A percentile compares a stretch with the other conserved stretches of the same genome.
Conservation (phyloP, 345 rosid species). For the Nephelium lappaceum region DNA sequence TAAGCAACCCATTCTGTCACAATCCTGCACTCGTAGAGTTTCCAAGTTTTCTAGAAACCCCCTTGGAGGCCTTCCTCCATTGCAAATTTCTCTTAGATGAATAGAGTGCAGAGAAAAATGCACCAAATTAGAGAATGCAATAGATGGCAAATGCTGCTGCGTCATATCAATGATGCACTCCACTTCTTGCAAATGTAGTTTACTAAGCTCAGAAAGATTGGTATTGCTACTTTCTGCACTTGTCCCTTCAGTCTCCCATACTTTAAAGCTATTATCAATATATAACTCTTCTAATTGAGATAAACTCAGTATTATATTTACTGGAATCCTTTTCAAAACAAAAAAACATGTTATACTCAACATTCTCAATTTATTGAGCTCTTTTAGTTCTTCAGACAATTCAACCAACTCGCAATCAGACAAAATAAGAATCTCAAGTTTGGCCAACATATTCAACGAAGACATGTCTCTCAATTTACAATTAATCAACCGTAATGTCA, state of each 20-base stretch:
- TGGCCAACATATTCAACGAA: not conserved
- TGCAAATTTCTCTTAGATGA: too few relatives aligned
- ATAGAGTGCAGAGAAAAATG: too few relatives aligned
- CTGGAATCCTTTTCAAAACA: not conserved
- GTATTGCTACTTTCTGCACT: not conserved
- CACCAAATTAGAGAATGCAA: too few relatives aligned
- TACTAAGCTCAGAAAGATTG: not conserved
- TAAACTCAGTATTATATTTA: not conserved
- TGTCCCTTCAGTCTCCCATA: not conserved
- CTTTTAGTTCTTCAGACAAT: constrained; percentile 3
- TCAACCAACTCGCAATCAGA: not conserved
- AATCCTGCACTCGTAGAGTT: not conserved
- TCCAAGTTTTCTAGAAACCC: too few relatives aligned
- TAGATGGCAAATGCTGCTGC: too few relatives aligned
- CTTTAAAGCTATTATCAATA: accelerated
- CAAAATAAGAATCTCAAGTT: constrained; percentile 8
- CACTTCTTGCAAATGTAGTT: too few relatives aligned
- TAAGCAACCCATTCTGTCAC: not conserved
- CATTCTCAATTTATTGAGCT: not conserved
- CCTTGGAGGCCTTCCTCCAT: too few relatives aligned
- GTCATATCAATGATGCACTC: too few relatives aligned
- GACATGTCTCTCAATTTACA: not conserved
- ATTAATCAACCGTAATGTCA: not conserved
- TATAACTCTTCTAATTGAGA: not conserved
- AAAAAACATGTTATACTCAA: not conserved